These are phyloP conservation scores for Volvariella volvacea DNA, from an alignment of 1,284 basidiomycete genomes.

Conservation along the genomic window DNA sequence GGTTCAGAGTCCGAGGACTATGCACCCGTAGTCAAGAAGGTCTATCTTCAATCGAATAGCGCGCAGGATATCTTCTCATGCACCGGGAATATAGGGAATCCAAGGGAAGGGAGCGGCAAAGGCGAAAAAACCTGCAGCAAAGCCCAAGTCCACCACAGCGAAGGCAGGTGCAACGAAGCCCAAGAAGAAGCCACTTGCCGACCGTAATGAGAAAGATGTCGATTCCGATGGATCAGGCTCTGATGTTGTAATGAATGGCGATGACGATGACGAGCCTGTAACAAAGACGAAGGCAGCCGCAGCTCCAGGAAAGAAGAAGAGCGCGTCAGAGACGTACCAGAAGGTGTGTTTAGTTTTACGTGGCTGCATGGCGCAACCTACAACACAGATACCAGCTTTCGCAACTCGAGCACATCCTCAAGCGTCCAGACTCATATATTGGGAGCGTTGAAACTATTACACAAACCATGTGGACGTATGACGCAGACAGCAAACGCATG, in stretches of 20 bases:
- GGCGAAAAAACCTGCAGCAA: slow-evolving; percentile 14
- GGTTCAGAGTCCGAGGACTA: slow-evolving; percentile 63
- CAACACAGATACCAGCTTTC: slow-evolving; percentile 62
- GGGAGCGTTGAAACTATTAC: slow-evolving; percentile 87
- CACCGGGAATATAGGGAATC: no score
- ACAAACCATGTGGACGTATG: slow-evolving; percentile 89
- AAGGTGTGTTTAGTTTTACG: slow-evolving; percentile 51
- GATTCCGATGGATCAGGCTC: slow-evolving; percentile 35
- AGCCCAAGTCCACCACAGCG: slow-evolving; percentile 26
- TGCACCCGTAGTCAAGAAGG: slow-evolving; percentile 54
- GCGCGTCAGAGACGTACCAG: slow-evolving; percentile 87
- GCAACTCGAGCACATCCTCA: slow-evolving; percentile 94
- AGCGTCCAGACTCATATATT: slow-evolving; percentile 97
- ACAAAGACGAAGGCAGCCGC: slow-evolving; percentile 18
- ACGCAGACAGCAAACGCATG: slow-evolving; percentile 76
- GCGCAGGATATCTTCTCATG: not conserved
- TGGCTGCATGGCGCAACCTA: slow-evolving; percentile 2
- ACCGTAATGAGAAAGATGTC: slow-evolving; percentile 52
- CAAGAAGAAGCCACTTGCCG: slow-evolving; percentile 70
- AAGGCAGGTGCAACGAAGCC: slow-evolving; percentile 28
- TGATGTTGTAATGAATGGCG: slow-evolving; percentile 19
- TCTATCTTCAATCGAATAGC: slow-evolving; percentile 14
- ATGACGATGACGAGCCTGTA: slow-evolving; percentile 35
- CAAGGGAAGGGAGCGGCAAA: slow-evolving; percentile 26
- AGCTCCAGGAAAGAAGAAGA: slow-evolving; percentile 52